phyloP scores from a whole-genome alignment of 208 protist species.

The Crithidia bombi region DNA sequence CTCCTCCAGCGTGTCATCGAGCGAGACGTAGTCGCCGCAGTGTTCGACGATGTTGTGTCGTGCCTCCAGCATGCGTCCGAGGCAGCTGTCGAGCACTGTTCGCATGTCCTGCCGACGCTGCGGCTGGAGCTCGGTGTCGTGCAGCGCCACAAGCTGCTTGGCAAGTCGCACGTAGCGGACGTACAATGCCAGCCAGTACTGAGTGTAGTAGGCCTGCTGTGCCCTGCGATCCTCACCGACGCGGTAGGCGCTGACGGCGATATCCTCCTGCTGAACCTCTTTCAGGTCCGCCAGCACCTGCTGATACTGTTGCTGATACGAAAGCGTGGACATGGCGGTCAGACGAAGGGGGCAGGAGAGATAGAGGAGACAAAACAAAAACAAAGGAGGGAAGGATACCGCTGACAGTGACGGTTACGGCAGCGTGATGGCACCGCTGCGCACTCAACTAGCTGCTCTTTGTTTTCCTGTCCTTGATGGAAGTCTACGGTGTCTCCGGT shows the following conservation, averaged over 20 bases:
- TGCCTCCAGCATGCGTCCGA: constrained; percentile 95
- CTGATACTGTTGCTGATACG: constrained; percentile 80
- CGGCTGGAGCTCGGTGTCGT: constrained; percentile 94
- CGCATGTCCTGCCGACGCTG: constrained; percentile 94
- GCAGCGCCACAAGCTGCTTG: constrained; percentile 73
- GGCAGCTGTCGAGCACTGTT: constrained; percentile 87
- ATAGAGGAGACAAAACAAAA: not conserved
- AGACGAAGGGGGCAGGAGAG: not conserved
- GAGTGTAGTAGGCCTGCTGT: constrained; percentile 64
- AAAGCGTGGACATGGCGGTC: constrained; percentile 84
- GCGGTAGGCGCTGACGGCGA: constrained; percentile 41
- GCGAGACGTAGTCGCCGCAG: constrained; percentile 82
- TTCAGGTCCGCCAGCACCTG: constrained; percentile 75
- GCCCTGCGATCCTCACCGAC: constrained; percentile 46
- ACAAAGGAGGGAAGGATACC: not conserved
- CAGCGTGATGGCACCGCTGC: too few species aligned
- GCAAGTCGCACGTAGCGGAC: constrained; percentile 91
- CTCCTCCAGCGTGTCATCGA: constrained; percentile 93
- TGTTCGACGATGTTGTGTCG: constrained; percentile 74
- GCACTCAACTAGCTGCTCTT: too few species aligned
- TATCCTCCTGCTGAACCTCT: constrained; percentile 73
- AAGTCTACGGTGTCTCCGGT: too few species aligned
- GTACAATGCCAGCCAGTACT: constrained; percentile 90
- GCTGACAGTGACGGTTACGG: not conserved
- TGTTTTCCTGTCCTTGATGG: too few species aligned